Conservation (phyloP, 352 stramenopile species). For the Stramenopiles sp. region DNA sequence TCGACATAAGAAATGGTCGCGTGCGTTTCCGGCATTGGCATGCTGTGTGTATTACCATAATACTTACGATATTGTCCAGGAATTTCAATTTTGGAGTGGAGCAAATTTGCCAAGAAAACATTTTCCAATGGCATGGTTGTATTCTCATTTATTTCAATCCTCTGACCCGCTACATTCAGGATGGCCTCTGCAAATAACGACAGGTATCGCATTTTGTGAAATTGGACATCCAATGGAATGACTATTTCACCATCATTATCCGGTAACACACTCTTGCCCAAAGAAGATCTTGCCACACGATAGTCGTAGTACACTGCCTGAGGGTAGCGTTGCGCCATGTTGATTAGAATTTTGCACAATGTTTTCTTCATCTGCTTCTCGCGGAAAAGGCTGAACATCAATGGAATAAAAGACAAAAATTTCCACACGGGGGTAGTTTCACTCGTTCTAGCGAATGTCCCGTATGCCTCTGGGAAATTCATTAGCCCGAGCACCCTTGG, state of each 20-base stretch:
- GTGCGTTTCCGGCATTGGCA: neutral
- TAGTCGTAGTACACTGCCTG: slow-evolving; percentile 10
- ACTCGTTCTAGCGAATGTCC: no score
- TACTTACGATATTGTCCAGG: slow-evolving; percentile 4
- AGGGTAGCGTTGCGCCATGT: neutral
- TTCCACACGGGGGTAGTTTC: no score
- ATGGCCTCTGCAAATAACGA: neutral
- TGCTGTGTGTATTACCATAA: neutral
- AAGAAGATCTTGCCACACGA: slow-evolving; percentile 5
- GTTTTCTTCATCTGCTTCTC: neutral
- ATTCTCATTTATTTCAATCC: neutral
- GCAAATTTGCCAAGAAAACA: neutral
- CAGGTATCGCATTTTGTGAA: neutral
- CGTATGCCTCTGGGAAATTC: no score
- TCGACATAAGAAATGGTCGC: neutral
- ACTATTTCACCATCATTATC: neutral
- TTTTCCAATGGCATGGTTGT: neutral
- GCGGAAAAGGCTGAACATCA: neutral
- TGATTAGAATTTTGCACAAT: neutral
- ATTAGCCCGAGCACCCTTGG: no score
- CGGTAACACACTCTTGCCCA: slow-evolving; percentile 6
- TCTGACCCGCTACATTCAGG: neutral
- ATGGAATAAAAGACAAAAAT: slow-evolving; percentile 11
- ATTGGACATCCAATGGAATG: neutral
- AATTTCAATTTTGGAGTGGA: slow-evolving; percentile 6